Evolutionary conservation across 257 asterid genomes (phyloP), one percentile per base, ranked within the genome.

Genomic region (Eucommia ulmoides): DNA sequence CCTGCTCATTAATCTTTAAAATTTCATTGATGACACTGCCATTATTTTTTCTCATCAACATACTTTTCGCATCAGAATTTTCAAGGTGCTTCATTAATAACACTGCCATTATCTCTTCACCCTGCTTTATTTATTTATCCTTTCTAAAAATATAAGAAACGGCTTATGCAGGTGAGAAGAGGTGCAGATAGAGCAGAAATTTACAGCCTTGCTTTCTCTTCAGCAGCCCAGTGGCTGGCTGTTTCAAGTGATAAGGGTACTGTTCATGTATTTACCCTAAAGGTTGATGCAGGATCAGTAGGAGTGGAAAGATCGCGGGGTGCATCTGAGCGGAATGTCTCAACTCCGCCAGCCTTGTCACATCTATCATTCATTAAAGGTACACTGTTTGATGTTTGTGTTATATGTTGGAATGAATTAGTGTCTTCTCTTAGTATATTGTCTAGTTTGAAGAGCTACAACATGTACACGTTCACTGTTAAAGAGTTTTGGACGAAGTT

Each of bases 161-260:
- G n/a, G 69, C 7, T 52, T 58, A 63, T 66, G 69, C 84, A 91
- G 98, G 85, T 89, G 38, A 77, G 98, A 55, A 76, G 94, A 69
- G 96, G 96, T 12, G 86, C 94, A n/a, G 98, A 85, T 68, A 78
- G 96, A 65, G 98, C 98, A 21, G 93, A 89, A 68, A 89, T 83
- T 51, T 81, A 77, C 70, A 80, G 92, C 68, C 69, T 89, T 51
- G 81, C 94, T 20, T 89, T 89, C 74, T 85, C 94, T 20, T 72
- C 94, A 19, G 63, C 86, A 26, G 77, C 84, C 23, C 84, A 84
- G 66, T 85, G 97, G 97, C 69, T 89, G 61, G 96, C 96, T 35
- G 96, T 82, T 20, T 89, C 97, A 21, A 89, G 97, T 71, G 94
- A 85, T 63, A 89, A 89, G 70, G 97, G 94, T 60, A 89, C 96